Conservation (phyloP, 352 stramenopile genomes). For the Phytopythium vexans region DNA sequence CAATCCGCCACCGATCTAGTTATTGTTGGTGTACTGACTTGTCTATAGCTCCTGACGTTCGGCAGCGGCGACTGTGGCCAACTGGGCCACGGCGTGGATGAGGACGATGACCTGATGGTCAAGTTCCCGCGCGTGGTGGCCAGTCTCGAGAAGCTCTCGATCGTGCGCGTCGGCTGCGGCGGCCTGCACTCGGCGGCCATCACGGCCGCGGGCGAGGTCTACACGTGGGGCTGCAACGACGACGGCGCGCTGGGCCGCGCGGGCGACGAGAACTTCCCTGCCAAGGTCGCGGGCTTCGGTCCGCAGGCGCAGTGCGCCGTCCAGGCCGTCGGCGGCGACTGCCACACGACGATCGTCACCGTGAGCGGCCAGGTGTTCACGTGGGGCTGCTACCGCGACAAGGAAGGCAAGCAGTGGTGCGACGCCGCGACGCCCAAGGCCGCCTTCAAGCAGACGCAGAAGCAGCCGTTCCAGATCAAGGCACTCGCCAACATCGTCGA, state of each 20-base stretch:
- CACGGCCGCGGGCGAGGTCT: constrained; percentile 85
- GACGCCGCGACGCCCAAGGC: constrained; percentile 57
- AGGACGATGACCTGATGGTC: constrained; percentile 76
- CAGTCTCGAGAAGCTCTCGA: constrained; percentile 30
- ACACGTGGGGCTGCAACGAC: constrained; percentile 94
- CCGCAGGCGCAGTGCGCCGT: constrained; percentile 33
- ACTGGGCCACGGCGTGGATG: constrained; percentile 87
- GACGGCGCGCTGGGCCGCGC: constrained; percentile 87
- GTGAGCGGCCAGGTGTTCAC: constrained; percentile 89
- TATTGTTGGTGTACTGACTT: constrained; percentile 5
- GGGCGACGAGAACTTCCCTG: constrained; percentile 78
- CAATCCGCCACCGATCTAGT: background rate
- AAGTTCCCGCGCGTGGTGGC: constrained; percentile 59
- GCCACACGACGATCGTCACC: constrained; percentile 90
- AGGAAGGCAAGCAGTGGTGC: constrained; percentile 93
- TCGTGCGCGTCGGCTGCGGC: constrained; percentile 83
- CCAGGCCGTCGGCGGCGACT: constrained; percentile 92
- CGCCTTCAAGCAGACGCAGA: constrained; percentile 84
- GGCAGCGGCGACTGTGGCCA: constrained; percentile 92
- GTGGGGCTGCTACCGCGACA: constrained; percentile 97
- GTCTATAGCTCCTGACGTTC: constrained; percentile 57
- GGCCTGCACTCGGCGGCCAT: constrained; percentile 91
- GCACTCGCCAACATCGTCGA: constrained; percentile 62
- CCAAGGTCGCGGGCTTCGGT: constrained; percentile 57
- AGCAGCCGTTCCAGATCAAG: constrained; percentile 56